Percentiles rank a stretch among this genome's conserved stretches.
Evolutionary conservation across 352 stramenopile species (phyloP).

Genomic region (Globisporangium okanoganense): DNA sequence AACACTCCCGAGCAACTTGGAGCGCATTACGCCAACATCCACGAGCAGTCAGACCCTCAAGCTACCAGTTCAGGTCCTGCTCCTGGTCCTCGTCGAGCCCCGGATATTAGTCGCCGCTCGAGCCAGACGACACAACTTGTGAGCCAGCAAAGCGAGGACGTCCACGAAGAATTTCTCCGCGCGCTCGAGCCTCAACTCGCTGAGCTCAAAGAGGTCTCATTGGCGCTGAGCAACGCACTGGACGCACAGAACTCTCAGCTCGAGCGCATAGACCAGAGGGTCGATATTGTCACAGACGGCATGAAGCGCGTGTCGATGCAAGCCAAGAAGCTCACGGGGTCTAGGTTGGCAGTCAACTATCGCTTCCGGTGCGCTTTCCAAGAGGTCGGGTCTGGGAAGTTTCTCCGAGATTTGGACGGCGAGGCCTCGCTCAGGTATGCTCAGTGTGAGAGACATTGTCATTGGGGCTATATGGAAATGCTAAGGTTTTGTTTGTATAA

Average conservation of each 20-base stretch:
- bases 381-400: constrained; percentile 41
- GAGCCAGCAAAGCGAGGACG: constrained; percentile 15
- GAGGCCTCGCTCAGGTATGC: constrained; percentile 51
- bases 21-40: constrained; percentile 48
- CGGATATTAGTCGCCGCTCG: neutral
- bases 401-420: constrained; percentile 58
- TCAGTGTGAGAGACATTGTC: neutral
- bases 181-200: constrained; percentile 53
- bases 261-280: constrained; percentile 55
- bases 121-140: neutral
- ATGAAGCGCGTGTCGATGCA: constrained; percentile 71
- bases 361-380: constrained; percentile 76
- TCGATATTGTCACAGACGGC: constrained; percentile 59
- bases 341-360: constrained; percentile 33
- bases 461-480: neutral
- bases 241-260: constrained; percentile 64
- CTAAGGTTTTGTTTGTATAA: neutral
- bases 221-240: constrained; percentile 55
- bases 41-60: constrained; percentile 21
- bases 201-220: constrained; percentile 64
- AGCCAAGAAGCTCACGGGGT: constrained; percentile 44
- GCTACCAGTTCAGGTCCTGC: neutral
- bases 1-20: constrained; percentile 47
- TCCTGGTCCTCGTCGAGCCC: neutral
- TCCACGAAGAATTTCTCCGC: constrained; percentile 43